Percentiles rank a stretch among this genome's conserved stretches.
Evolutionary conservation across 164 flowering plant genomes (phyloP).

Genomic region (Chimonanthus praecox): DNA sequence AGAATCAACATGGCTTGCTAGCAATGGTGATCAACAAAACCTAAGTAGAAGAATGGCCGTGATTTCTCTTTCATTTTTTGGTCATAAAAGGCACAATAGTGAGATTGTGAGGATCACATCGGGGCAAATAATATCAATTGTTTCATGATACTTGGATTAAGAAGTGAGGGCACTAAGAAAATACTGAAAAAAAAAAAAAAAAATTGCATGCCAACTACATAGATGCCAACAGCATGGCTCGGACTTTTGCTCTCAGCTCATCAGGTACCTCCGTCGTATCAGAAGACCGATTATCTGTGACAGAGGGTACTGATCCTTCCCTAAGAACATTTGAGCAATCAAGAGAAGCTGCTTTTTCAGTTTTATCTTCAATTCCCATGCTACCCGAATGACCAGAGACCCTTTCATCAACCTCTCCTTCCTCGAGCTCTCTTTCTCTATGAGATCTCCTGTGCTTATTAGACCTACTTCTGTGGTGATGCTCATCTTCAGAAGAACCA

Average conservation of each 20-base stretch:
- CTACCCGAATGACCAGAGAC: constrained; percentile 21
- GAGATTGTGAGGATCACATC: neutral
- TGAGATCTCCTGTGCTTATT: constrained; percentile 24
- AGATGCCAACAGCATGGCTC: constrained; percentile 84
- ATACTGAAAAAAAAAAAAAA: too few species aligned
- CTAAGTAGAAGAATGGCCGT: neutral
- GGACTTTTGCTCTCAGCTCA: constrained; percentile 79
- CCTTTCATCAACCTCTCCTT: constrained; percentile 39
- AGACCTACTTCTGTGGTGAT: constrained; percentile 20
- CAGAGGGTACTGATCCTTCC: constrained; percentile 24
- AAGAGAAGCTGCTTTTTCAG: constrained; percentile 32
- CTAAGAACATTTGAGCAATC: constrained; percentile 23
- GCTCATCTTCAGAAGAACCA: constrained; percentile 41
- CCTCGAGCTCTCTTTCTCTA: constrained; percentile 36
- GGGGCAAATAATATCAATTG: neutral
- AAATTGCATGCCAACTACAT: constrained; percentile 19
- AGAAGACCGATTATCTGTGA: constrained; percentile 18
- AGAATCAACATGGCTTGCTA: too few species aligned
- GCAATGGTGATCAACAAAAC: too few species aligned
- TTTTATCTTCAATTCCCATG: constrained; percentile 20
- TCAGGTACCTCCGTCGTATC: constrained; percentile 49
- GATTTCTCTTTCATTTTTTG: neutral
- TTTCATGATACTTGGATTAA: neutral
- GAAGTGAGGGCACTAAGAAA: too few species aligned
- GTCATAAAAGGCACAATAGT: too few species aligned